phyloP scores from a whole-genome alignment of 331 rosid genomes.

The Pyrus hybrid region DNA sequence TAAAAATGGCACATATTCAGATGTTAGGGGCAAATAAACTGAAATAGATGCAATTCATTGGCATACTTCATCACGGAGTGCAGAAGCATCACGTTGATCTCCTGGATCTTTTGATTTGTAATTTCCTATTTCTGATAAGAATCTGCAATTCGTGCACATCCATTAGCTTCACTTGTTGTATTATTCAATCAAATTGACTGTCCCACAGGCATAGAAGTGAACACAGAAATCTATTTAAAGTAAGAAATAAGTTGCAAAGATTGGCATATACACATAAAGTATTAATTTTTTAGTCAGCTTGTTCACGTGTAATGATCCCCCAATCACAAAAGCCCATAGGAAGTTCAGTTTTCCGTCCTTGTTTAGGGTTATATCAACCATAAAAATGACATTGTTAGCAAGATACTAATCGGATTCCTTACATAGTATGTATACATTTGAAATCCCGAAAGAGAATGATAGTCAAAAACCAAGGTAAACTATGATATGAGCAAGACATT shows the following conservation, averaged over 20 bases:
- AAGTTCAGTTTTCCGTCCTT: no score
- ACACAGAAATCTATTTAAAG: no score
- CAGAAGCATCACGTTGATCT: conserved; percentile 61
- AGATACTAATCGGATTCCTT: background rate
- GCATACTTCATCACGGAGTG: conserved; percentile 79
- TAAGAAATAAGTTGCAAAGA: no score
- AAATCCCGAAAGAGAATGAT: background rate
- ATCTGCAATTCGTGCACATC: conserved; percentile 44
- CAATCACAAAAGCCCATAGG: no score
- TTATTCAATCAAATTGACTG: background rate
- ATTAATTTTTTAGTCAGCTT: no score
- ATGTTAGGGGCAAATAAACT: background rate
- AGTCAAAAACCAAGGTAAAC: background rate
- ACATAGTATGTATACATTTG: background rate
- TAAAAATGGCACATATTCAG: background rate
- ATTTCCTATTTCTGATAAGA: conserved; percentile 41
- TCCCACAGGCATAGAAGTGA: no score
- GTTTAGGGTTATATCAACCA: no score
- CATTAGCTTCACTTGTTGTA: background rate
- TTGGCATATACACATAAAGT: no score
- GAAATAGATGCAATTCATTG: background rate
- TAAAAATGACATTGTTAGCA: background rate
- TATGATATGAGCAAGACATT: background rate
- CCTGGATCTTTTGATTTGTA: conserved; percentile 50
- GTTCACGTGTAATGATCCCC: no score